Evolutionary conservation across 371 early-diverging fungal genomes (phyloP).

Genomic region (Blastocladiella emersonii): DNA sequence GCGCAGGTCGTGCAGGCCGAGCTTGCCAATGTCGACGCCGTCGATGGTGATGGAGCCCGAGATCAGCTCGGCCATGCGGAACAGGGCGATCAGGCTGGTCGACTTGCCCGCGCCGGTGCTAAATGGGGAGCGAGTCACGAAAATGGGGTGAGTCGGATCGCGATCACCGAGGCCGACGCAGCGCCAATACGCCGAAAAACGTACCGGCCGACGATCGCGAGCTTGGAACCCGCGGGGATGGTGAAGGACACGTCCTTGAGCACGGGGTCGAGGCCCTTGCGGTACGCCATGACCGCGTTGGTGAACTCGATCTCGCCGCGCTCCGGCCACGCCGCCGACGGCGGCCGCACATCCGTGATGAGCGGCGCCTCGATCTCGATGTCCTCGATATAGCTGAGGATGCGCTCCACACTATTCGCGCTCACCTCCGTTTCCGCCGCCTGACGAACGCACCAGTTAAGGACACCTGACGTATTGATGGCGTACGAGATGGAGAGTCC

Average conservation of each 20-base stretch:
- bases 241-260: conserved; percentile 49
- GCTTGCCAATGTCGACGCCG: conserved; percentile 35
- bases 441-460: conserved; percentile 3
- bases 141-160: background rate
- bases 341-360: background rate
- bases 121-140: too few species aligned
- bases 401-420: conserved; percentile 28
- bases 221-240: conserved; percentile 53
- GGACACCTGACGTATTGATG: background rate
- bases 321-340: conserved; percentile 25
- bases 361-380: background rate
- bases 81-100: conserved; percentile 51
- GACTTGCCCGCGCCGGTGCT: conserved; percentile 87
- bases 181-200: conserved; percentile 18
- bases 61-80: conserved; percentile 46
- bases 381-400: conserved; percentile 10
- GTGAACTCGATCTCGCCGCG: conserved; percentile 51
- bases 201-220: conserved; percentile 70
- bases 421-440: conserved; percentile 1
- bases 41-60: conserved; percentile 52
- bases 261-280: conserved; percentile 50
- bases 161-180: conserved; percentile 24
- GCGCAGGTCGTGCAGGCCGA: conserved; percentile 43
- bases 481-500: background rate
- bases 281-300: conserved; percentile 47